These are phyloP conservation scores for Aechmea fasciata DNA, from an alignment of 176 grass and related monocot genomes.

Conservation along the genomic window DNA sequence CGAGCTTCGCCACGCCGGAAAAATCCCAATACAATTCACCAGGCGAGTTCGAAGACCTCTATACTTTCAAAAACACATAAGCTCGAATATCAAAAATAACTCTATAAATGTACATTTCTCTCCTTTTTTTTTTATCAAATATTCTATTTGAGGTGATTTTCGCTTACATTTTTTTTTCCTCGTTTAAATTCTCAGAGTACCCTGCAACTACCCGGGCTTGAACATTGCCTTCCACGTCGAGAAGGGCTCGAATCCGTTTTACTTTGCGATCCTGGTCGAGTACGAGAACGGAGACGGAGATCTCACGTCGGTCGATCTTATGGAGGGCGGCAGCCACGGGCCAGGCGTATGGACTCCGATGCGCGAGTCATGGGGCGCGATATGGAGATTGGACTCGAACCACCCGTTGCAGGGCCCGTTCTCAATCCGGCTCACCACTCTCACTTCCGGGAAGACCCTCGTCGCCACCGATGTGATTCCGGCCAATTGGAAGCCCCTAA, in stretches of 20 bases:
- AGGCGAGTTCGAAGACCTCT: slow-evolving; percentile 18
- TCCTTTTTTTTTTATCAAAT: neutral
- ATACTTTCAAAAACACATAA: neutral
- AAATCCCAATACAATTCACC: slow-evolving; percentile 32
- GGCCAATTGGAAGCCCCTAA: slow-evolving; percentile 60
- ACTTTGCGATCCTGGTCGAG: slow-evolving; percentile 41
- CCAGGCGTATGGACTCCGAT: slow-evolving; percentile 25
- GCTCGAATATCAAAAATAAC: neutral
- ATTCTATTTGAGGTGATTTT: too few species aligned
- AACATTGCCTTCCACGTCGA: slow-evolving; percentile 42
- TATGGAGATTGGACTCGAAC: slow-evolving; percentile 62
- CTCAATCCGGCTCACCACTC: slow-evolving; percentile 65
- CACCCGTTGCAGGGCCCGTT: slow-evolving; percentile 53
- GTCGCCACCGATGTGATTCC: slow-evolving; percentile 60
- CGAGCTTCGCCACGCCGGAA: slow-evolving; percentile 36
- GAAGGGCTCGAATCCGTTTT: slow-evolving; percentile 35
- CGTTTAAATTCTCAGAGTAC: slow-evolving; percentile 18
- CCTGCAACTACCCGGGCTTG: slow-evolving; percentile 28
- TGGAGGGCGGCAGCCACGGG: slow-evolving; percentile 19
- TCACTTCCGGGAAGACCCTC: slow-evolving; percentile 57
- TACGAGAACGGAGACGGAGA: slow-evolving; percentile 41
- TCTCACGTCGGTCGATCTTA: slow-evolving; percentile 38
- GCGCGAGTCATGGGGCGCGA: slow-evolving; percentile 59
- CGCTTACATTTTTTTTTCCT: too few species aligned
- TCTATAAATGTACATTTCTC: neutral